Evolutionary conservation across 345 rosid species (phyloP).

Genomic region (Brassica incana): DNA sequence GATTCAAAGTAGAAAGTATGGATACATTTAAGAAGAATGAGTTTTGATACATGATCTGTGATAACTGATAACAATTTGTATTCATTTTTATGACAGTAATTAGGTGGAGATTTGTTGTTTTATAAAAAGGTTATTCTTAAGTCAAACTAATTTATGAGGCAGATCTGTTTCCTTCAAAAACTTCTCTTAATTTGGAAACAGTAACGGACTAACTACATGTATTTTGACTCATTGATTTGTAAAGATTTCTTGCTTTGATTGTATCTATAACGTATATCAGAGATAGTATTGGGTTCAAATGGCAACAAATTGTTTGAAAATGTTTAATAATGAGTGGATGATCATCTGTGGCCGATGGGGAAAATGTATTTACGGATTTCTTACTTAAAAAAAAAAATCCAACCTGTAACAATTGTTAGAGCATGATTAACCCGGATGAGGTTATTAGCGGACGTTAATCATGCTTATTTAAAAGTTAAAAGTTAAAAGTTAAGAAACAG

Average conservation of each 20-base stretch:
- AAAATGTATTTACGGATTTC: neutral
- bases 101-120: neutral
- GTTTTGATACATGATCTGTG: neutral
- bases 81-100: constrained; percentile 12
- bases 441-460: too few species aligned
- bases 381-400: neutral
- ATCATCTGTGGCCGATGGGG: neutral
- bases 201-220: neutral
- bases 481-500: too few species aligned
- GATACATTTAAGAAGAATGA: neutral
- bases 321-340: neutral
- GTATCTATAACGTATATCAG: neutral
- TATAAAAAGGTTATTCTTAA: neutral
- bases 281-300: neutral
- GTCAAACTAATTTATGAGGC: constrained; percentile 7
- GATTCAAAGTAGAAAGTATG: neutral
- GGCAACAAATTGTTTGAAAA: constrained; percentile 3
- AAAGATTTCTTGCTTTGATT: constrained; percentile 5
- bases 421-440: too few species aligned
- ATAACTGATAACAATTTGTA: constrained; percentile 15
- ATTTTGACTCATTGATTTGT: neutral
- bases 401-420: neutral
- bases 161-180: neutral
- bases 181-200: neutral
- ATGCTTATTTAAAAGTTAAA: too few species aligned